phyloP scores from a whole-genome alignment of 2,329 filamentous ascomycete genomes.

The Fusarium torreyae region DNA sequence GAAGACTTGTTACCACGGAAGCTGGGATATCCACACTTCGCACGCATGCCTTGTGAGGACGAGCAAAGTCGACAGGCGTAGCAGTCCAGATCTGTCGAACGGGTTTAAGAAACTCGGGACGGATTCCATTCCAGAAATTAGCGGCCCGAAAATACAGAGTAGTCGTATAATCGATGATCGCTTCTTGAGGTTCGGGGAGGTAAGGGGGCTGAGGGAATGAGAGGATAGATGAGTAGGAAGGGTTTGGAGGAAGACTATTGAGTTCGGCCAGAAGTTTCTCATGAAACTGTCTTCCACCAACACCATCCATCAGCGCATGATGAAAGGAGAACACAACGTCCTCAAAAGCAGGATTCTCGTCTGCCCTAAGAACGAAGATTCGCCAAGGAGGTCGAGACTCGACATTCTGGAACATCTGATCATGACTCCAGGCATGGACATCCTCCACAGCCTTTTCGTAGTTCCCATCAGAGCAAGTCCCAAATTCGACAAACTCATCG shows the following conservation, averaged over 20 bases:
- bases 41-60: conserved; percentile 56
- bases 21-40: conserved; percentile 56
- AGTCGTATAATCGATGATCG: conserved; percentile 57
- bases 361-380: conserved; percentile 56
- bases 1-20: conserved; percentile 50
- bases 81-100: conserved; percentile 58
- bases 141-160: conserved; percentile 59
- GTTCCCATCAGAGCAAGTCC: conserved; percentile 44
- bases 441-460: conserved; percentile 53
- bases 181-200: conserved; percentile 60
- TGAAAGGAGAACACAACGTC: conserved; percentile 67
- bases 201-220: conserved; percentile 51
- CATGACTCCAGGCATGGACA: conserved; percentile 58
- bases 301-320: conserved; percentile 68
- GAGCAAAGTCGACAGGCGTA: conserved; percentile 53
- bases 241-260: conserved; percentile 41
- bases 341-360: conserved; percentile 43
- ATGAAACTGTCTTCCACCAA: conserved; percentile 66
- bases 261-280: conserved; percentile 62
- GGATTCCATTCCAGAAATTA: conserved; percentile 59
- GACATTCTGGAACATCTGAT: conserved; percentile 59
- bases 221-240: conserved; percentile 15
- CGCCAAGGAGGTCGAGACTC: conserved; percentile 64
- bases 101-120: conserved; percentile 57
- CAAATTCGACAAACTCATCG: conserved; percentile 59